Evolutionary conservation across 805 yeast species (phyloP), one percentile per base, ranked within the genome.

Genomic region (Candida anglica): DNA sequence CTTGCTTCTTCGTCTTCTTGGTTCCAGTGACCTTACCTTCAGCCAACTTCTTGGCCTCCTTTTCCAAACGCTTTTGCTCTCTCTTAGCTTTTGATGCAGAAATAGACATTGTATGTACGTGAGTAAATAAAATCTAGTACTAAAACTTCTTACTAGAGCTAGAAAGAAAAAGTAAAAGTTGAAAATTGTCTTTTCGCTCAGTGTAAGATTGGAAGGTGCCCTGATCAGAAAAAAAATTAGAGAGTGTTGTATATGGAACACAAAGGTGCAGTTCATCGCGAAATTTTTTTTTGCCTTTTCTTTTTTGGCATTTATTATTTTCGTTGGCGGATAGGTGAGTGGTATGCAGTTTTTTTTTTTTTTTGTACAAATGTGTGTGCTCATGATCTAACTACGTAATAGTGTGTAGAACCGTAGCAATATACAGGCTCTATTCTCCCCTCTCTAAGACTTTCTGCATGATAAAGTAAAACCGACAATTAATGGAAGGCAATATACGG

Each of bases 11-110:
- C 47, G 76, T 75, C 61, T 81, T 76, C 68, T 77, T 82, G 67
- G 77, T 69, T n/a, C n/a, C n/a, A 42, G 73, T 65, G 53, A 78
- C 70, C 55, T 88, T 89, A 49, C 85, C 86, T 40, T 86, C 94
- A 33, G 71, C 59, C 21, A 61, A 51, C 53, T 64, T 66, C 42
- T 61, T 60, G 46, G 73, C 73, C 49, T 66, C 73, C 50, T 61
- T 65, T 50, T 64, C 73, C 50, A 84, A 86, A 66, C 88, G 87
- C 71, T 89, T 91, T 46, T 95, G 96, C 47, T 91, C 97, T 81
- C 98, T 86, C 72, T 91, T 93, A 44, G 98, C 98, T 65, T 91
- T 91, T 15, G 97, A 88, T 46, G 96, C 80, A 37, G 98, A 91
- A 47, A 80, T 75, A 38, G 78, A 73, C 69, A 62, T 62, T 37